phyloP scores from a whole-genome alignment of 306 rosid genomes.

The Sindora glabra region DNA sequence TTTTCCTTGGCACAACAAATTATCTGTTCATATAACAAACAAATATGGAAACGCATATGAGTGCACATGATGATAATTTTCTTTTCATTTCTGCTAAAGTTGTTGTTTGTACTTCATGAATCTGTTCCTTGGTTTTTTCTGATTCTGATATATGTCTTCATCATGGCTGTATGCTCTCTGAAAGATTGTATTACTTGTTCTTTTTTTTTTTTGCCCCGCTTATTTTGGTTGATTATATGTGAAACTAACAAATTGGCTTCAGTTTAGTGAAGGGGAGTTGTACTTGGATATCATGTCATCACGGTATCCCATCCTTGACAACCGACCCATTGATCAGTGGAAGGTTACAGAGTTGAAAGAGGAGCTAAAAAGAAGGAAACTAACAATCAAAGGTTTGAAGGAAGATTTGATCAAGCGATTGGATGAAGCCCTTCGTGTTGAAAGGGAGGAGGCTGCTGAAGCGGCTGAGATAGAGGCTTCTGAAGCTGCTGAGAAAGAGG shows the following conservation, averaged over 20 bases:
- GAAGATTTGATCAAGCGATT: constrained; percentile 80
- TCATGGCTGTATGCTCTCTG: background rate
- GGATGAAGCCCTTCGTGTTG: constrained; percentile 60
- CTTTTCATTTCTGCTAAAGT: background rate
- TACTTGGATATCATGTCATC: constrained; percentile 57
- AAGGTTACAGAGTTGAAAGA: constrained; percentile 85
- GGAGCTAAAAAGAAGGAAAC: constrained; percentile 76
- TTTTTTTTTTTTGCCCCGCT: no score
- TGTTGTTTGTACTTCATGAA: background rate
- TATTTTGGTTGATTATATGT: background rate
- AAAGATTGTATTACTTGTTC: background rate
- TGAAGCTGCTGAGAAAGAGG: constrained; percentile 27
- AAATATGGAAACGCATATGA: background rate
- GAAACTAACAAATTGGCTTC: constrained; percentile 2
- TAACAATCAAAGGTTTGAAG: constrained; percentile 72
- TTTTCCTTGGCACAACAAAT: background rate
- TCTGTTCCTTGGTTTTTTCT: background rate
- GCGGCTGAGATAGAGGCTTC: no score
- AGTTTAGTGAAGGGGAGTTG: constrained; percentile 38
- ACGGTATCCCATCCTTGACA: constrained; percentile 53
- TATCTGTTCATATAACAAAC: no score
- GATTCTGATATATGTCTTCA: background rate
- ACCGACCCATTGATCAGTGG: constrained; percentile 84
- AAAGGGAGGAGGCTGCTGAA: constrained; percentile 36
- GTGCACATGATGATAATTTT: background rate